Evolutionary conservation across 1,139 yeast species (phyloP).

Genomic region (Meyerozyma athensensis): DNA sequence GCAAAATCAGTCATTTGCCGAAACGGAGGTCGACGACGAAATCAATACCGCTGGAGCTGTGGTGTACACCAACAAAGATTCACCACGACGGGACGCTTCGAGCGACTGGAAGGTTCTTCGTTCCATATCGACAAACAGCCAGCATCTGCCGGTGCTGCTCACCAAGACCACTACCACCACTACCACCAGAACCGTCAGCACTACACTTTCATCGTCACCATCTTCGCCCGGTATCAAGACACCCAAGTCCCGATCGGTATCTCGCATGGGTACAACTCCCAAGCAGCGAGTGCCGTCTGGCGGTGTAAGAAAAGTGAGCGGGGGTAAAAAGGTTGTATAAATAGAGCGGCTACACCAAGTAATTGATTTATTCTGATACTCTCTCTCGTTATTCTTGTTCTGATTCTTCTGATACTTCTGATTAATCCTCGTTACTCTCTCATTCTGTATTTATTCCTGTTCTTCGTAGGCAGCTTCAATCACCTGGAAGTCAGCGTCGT

Average conservation of each 20-base stretch:
- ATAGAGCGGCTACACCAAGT: neutral
- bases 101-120: conserved; percentile 40
- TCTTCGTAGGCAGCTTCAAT: conserved; percentile 42
- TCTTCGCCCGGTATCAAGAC: conserved; percentile 28
- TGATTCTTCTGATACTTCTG: too few relatives aligned
- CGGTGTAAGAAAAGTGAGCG: conserved; percentile 35
- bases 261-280: conserved; percentile 19
- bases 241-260: conserved; percentile 28
- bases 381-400: too few relatives aligned
- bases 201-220: conserved; percentile 44
- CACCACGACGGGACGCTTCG: conserved; percentile 23
- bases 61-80: conserved; percentile 8
- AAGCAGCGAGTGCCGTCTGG: conserved; percentile 31
- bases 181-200: conserved; percentile 44
- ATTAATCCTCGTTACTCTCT: too few relatives aligned
- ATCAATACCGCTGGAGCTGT: conserved; percentile 15
- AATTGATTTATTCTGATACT: too few relatives aligned
- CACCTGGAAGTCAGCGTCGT: conserved; percentile 35
- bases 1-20: conserved; percentile 10
- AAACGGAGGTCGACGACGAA: conserved; percentile 11
- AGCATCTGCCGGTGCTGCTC: conserved; percentile 34
- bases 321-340: conserved; percentile 17
- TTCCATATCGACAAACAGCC: conserved; percentile 35
- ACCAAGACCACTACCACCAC: conserved; percentile 49
- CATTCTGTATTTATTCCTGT: conserved; percentile 9